Evolutionary conservation across 2,329 filamentous ascomycete genomes (phyloP), one percentile per base, ranked within the genome.

Genomic region (Sporothrix curviconia): DNA sequence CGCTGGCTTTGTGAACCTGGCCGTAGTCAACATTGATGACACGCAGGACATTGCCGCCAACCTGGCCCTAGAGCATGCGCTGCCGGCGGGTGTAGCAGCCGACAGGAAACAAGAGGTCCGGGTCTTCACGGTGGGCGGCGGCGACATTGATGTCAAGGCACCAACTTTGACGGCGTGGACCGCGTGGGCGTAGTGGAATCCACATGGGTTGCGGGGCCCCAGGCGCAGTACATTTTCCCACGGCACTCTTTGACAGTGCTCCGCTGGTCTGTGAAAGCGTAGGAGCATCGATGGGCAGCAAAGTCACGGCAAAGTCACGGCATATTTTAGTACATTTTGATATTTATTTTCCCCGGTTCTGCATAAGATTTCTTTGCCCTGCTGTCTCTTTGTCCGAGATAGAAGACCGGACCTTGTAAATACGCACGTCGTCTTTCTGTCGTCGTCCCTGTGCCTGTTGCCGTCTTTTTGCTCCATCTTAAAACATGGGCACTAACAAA

Each of bases 11-110:
- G 75, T 86, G 1, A 86, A 77, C 61, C 64, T 92, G 61, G 87
- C 81, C 3, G 87, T 92, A 1, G 86, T 90, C 15, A 94, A 94
- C 67, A 78, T 90, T 30, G 76, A 79, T 60, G 82, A 86, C 61
- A 76, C 78, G 8, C 75, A 78, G 61, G 80, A 78, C 57, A 84
- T 86, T 55, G 76, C 80, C 60, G 81, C 81, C 75, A 57, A 79
- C 72, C 43, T 90, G 87, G 86, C 46, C 12, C 37, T 17, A 11
- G 15, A 32, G 15, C 17, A 46, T 2, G 43, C 43, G 7, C 25
- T 46, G 43, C 25, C 43, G 7, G 25, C 43, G 7, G 19, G 42
- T n/a, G 12, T 46, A 15, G 24, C 24, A 7, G 42, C 42, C 3
- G 42, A 30, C 42, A 25, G 17, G 42, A 28, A 46, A 7, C 42